Evolutionary conservation across 1,284 basidiomycete genomes (phyloP), one percentile per base, ranked within the genome.

Genomic region (Heterobasidion irregulare): DNA sequence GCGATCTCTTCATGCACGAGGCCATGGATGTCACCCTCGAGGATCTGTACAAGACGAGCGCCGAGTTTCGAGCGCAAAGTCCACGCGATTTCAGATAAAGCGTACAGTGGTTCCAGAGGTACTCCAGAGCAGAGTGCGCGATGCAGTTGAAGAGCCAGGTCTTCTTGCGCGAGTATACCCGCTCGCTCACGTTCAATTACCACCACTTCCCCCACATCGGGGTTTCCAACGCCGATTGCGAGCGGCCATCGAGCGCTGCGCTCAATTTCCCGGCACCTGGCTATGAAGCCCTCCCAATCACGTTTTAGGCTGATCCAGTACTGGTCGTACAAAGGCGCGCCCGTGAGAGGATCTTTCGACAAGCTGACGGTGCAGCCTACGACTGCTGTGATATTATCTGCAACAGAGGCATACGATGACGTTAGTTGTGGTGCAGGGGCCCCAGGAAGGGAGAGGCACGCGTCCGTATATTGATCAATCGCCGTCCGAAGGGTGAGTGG

Each of bases 261-360:
- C 69, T 96, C 92, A 12, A 93, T 76, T 63, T 94, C 92, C 56
- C 90, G 82, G 63, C 91, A 92, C 46, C 91, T 80, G 12, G 94
- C 88, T 59, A 95, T 84, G 64, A 96, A 92, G 1, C 93, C 91
- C 64, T 96, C 89, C 92, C 94, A 97, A 63, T 97, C 92, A 44
- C 89, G 75, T 68, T 92, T 94, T 59, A 95, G 71, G 0, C 86
- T 83, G 62, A 82, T 87, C 81, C 89, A 88, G 67, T 91, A 94
- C 53, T 83, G 83, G 50, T 83, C 82, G 62, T 93, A 78, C 58
- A 89, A 83, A 43, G 84, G 76, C 18, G 86, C 85, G 9, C 93
- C 94, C 0, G 90, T 94, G 58, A 84, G 82, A 0, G 84, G 76
- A 64, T 92, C 89, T 43, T 79, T 79, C 60, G 82, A 79, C 45